Percentiles rank a stretch among this genome's conserved stretches.
Conservation (phyloP, 1,284 basidiomycete species). For the Ustilago xerochloae region DNA sequence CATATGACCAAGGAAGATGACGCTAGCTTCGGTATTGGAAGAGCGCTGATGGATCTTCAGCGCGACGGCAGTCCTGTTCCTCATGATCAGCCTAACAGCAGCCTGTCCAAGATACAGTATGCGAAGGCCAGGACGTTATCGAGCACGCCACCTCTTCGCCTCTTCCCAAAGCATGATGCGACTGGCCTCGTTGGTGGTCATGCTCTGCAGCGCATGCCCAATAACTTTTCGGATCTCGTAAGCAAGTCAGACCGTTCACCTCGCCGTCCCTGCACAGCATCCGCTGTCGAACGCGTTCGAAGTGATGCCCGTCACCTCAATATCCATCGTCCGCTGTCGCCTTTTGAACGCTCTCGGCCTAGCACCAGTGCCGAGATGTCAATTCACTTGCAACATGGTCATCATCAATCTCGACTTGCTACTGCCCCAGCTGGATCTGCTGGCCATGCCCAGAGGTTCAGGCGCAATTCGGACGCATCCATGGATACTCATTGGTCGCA, state of each 20-base stretch:
- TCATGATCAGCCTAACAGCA: background rate
- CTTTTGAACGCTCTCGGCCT: constrained; percentile 13
- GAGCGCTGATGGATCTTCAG: constrained; percentile 1
- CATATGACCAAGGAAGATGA: constrained; percentile 3
- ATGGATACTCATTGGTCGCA: constrained; percentile 20
- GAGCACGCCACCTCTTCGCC: background rate
- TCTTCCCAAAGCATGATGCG: background rate
- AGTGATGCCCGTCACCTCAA: constrained; percentile 12
- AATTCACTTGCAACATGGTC: too few species aligned
- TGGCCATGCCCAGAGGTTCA: background rate
- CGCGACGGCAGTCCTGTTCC: background rate
- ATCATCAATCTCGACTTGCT: background rate
- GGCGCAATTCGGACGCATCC: constrained; percentile 16
- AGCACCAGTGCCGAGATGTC: background rate
- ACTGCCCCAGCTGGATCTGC: background rate
- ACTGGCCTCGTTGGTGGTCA: background rate
- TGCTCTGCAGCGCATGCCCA: constrained; percentile 4
- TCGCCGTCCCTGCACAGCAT: constrained; percentile 19
- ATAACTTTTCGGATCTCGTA: background rate
- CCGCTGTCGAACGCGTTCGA: constrained; percentile 19
- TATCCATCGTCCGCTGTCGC: constrained; percentile 23
- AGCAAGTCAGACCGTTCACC: background rate
- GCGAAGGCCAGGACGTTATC: background rate
- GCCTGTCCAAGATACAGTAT: background rate
- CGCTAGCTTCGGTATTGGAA: background rate